Base-by-base conservation (phyloP, 1,284 basidiomycete genomes). In the Trichosporon coremiiforme region DNA sequence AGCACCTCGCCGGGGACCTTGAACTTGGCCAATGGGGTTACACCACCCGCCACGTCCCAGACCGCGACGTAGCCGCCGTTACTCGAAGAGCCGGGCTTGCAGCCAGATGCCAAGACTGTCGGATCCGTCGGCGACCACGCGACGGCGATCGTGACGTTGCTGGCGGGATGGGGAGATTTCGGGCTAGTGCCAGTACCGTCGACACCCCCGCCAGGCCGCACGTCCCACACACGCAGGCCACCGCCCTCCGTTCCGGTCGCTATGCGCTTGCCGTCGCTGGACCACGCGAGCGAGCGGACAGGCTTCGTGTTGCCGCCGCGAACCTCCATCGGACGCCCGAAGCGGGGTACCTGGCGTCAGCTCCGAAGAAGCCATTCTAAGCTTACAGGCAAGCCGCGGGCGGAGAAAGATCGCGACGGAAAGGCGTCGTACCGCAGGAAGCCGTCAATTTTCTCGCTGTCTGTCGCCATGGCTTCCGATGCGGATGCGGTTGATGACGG, bases 101-200 rank as follows among this genome's bases (percentile, higher is more conserved):
- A 80, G 5, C 80, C 81, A 1, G 79, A 78, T 1, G 81, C 67
- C 25, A 82, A 74, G 8, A 77, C 67, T 47, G 77, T 64, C 0
- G 78, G 76, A n/a, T 82, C 78, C 1, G 74, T 73, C 10, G 80
- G 80, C 4, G 79, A 80, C 74, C 78, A 82, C 3, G 78, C 78
- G 7, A 82, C 68, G 13, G 78, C 70, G 47, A 53, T 53, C 0
- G 75, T 71, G n/a, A 82, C 74, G 71, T 80, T 76, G 0, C 79
- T 76, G 53, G 70, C 75, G 67, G 47, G 47, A 22, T 82, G 81
- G 6, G 80, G 80, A 41, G 65, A 76, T 6, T 29, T 57, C 33
- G 53, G 22, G 57, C 68, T 45, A 8, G 33, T 45, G 20, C 65
- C 38, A n/a, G 13, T 62, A 8, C 25, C 41, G 33, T 68, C 64